Conservation (phyloP, 331 rosid genomes). For the Acacia pycnantha region DNA sequence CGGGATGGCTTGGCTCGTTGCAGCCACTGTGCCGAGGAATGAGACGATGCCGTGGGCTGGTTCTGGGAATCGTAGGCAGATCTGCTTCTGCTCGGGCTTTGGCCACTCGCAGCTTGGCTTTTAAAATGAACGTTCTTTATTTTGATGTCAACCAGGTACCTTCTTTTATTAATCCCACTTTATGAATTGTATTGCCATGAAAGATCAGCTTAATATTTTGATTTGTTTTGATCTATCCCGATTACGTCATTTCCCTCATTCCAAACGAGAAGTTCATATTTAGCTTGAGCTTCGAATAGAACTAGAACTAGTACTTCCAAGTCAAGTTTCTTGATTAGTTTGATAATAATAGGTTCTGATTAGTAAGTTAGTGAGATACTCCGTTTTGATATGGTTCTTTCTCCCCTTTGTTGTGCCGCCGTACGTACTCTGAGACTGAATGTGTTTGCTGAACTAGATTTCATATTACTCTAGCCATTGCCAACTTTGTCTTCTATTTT, state of each 20-base stretch:
- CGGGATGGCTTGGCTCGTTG: slow-evolving; percentile 96
- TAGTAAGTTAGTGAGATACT: slow-evolving; percentile 6
- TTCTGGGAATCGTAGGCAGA: slow-evolving; percentile 86
- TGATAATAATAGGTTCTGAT: slow-evolving; percentile 3
- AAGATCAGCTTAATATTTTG: neutral
- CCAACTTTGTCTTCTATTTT: neutral
- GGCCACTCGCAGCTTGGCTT: slow-evolving; percentile 93
- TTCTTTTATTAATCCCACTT: neutral
- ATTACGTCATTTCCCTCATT: neutral
- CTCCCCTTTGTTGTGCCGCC: neutral
- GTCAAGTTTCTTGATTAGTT: neutral
- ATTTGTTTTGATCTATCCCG: neutral
- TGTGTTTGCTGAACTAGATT: neutral
- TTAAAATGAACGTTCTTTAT: slow-evolving; percentile 90
- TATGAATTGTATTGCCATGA: neutral
- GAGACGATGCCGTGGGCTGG: slow-evolving; percentile 96
- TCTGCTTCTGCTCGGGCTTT: slow-evolving; percentile 93
- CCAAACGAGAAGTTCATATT: neutral
- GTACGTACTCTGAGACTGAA: too few relatives aligned
- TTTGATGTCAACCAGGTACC: slow-evolving; percentile 64
- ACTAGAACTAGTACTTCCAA: neutral
- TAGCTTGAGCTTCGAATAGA: neutral
- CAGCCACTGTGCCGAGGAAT: slow-evolving; percentile 97
- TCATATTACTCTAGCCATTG: neutral
- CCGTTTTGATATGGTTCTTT: neutral